Evolutionary conservation across 2,329 filamentous ascomycete genomes (phyloP), one percentile per base, ranked within the genome.

Genomic region (Colletotrichum tanaceti): DNA sequence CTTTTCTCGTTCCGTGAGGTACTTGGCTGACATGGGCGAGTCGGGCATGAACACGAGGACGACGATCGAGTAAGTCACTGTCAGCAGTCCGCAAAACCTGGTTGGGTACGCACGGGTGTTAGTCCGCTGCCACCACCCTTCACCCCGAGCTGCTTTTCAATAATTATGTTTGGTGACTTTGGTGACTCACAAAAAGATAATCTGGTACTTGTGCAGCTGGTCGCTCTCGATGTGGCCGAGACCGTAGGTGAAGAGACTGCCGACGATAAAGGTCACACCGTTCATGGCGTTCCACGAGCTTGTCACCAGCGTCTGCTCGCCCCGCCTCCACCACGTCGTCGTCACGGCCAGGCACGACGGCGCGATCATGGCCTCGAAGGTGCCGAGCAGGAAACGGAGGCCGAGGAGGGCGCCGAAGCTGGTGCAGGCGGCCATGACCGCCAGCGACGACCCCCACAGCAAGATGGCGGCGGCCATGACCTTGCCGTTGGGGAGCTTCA

Each of bases 41-140:
- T 91, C 89, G 0, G 89, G 89, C 81, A 91, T 87, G 54, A 85
- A 82, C 28, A 84, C 43, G 39, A 87, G 81, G 5, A 91, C 83
- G 14, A 85, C 73, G 0, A 80, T 57, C 0, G 77, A 77, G 41
- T 85, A 78, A 24, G 84, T 83, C 20, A 87, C 82, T 0, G 84
- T 83, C 73, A 81, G 71, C 1, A 66, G 60, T 1, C 78, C 78
- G 39, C 77, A 79, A 35, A 77, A 79, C 1, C 79, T 73, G 32
- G 3, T 5, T n/a, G n/a, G n/a, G n/a, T n/a, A n/a, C n/a, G n/a
- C 0, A 60, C 5, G 20, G 16, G 3, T 1, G 9, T 60, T 10
- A 60, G 32, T 39, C 11, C 9, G 6, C 32, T 24, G n/a, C n/a
- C n/a, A n/a, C n/a, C n/a, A n/a, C n/a, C n/a, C n/a, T n/a, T n/a